Conservation (phyloP, 441 rosid genomes). For the Biscutella laevigata region DNA sequence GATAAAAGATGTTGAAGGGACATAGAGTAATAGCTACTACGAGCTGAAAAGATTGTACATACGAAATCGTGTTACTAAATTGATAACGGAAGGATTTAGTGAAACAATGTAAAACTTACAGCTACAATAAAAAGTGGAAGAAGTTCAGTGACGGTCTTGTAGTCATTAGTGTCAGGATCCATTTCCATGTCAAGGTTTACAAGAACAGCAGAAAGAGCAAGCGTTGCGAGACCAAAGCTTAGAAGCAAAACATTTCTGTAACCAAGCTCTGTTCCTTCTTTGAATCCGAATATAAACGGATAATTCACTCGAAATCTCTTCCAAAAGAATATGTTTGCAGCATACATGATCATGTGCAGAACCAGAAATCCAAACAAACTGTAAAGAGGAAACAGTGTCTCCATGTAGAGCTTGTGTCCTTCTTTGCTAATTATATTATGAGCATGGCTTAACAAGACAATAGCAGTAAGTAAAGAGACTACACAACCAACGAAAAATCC, state of each 20-base stretch:
- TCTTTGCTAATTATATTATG: slow-evolving; percentile 26
- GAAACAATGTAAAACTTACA: slow-evolving; percentile 29
- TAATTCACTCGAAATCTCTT: slow-evolving; percentile 59
- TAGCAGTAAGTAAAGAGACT: slow-evolving; percentile 46
- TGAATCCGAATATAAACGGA: slow-evolving; percentile 73
- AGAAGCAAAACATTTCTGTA: slow-evolving; percentile 57
- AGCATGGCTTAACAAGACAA: slow-evolving; percentile 33
- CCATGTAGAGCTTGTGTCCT: slow-evolving; percentile 44
- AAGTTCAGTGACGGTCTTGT: slow-evolving; percentile 40
- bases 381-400: slow-evolving; percentile 68
- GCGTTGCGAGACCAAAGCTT: slow-evolving; percentile 45
- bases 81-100: not conserved
- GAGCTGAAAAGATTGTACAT: no score
- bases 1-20: slow-evolving; percentile 56
- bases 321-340: slow-evolving; percentile 63
- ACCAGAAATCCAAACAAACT: slow-evolving; percentile 65
- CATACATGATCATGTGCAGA: slow-evolving; percentile 60
- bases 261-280: slow-evolving; percentile 57
- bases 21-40: slow-evolving; percentile 31
- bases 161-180: slow-evolving; percentile 46
- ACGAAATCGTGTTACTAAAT: not conserved
- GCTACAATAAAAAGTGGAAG: slow-evolving; percentile 41
- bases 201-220: slow-evolving; percentile 44
- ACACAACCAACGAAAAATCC: slow-evolving; percentile 66
- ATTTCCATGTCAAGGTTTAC: slow-evolving; percentile 75